These are phyloP conservation scores for Hibiscus trionum DNA, from an alignment of 345 rosid species.

Conservation along the genomic window DNA sequence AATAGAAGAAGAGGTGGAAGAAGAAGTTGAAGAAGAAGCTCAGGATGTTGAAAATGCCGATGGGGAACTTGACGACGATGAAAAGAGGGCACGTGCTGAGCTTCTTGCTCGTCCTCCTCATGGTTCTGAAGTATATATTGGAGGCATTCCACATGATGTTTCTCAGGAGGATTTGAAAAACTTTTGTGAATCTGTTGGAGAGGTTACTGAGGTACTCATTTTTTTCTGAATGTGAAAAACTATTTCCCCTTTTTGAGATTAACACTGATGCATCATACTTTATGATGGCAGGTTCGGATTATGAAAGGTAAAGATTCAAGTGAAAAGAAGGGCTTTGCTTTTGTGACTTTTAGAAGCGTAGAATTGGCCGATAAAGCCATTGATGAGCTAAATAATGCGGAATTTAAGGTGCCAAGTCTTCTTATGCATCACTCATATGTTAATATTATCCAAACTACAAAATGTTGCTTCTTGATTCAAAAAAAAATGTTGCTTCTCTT, in stretches of 20 bases:
- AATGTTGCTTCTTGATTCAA: neutral
- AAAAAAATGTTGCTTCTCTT: neutral
- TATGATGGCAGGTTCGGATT: slow-evolving; percentile 42
- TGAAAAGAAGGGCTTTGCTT: slow-evolving; percentile 62
- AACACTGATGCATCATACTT: slow-evolving; percentile 4
- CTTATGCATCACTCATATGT: neutral
- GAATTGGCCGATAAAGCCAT: slow-evolving; percentile 64
- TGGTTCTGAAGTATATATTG: slow-evolving; percentile 61
- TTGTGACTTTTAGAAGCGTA: slow-evolving; percentile 54
- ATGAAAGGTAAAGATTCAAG: slow-evolving; percentile 55
- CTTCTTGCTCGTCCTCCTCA: slow-evolving; percentile 68
- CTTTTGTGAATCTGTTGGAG: slow-evolving; percentile 59
- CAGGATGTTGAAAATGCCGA: slow-evolving; percentile 19
- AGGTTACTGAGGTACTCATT: slow-evolving; percentile 47
- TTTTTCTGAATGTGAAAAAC: neutral
- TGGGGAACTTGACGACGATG: slow-evolving; percentile 29
- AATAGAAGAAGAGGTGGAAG: slow-evolving; percentile 33
- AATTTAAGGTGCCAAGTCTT: slow-evolving; percentile 44
- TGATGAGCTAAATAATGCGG: slow-evolving; percentile 44
- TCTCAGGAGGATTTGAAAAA: slow-evolving; percentile 42
- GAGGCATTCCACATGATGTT: slow-evolving; percentile 55
- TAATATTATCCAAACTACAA: neutral
- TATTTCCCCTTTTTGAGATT: neutral
- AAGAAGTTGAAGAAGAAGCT: slow-evolving; percentile 27
- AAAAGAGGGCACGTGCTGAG: slow-evolving; percentile 40